Evolutionary conservation across 176 grass and related monocot genomes (phyloP).

Genomic region (Miscanthus lutarioriparius): DNA sequence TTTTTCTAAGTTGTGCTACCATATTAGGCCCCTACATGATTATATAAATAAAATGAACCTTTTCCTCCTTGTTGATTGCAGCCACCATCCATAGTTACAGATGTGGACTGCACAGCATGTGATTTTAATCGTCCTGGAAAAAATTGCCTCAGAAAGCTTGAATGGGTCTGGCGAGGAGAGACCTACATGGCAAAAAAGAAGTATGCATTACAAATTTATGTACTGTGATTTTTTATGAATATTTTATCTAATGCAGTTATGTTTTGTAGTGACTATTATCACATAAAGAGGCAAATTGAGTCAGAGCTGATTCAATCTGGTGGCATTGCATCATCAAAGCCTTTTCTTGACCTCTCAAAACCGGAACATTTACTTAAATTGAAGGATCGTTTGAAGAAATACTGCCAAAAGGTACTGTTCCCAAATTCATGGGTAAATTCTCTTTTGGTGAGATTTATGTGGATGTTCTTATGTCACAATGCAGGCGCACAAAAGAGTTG

Average conservation of each 20-base stretch:
- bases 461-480: slow-evolving; percentile 38
- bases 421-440: slow-evolving; percentile 16
- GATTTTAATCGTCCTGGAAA: slow-evolving; percentile 98
- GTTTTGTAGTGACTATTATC: slow-evolving; percentile 86
- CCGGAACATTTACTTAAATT: slow-evolving; percentile 83
- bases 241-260: slow-evolving; percentile 32
- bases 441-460: slow-evolving; percentile 17
- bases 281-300: slow-evolving; percentile 98
- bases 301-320: slow-evolving; percentile 79
- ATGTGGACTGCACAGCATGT: slow-evolving; percentile 95
- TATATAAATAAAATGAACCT: slow-evolving; percentile 22
- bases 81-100: slow-evolving; percentile 96
- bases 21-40: slow-evolving; percentile 9
- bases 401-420: slow-evolving; percentile 84
- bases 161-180: slow-evolving; percentile 98
- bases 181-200: slow-evolving; percentile 93
- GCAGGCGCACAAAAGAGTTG: slow-evolving; percentile 97
- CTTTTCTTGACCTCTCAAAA: slow-evolving; percentile 92
- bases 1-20: not conserved
- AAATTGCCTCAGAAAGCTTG: slow-evolving; percentile 91
- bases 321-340: slow-evolving; percentile 57
- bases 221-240: slow-evolving; percentile 21
- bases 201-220: slow-evolving; percentile 42
- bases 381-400: slow-evolving; percentile 97
- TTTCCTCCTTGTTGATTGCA: slow-evolving; percentile 41